A percentile compares a stretch with the other conserved stretches of the same genome.
phyloP scores from a whole-genome alignment of 1,284 basidiomycete species.

The Boletus smithii region DNA sequence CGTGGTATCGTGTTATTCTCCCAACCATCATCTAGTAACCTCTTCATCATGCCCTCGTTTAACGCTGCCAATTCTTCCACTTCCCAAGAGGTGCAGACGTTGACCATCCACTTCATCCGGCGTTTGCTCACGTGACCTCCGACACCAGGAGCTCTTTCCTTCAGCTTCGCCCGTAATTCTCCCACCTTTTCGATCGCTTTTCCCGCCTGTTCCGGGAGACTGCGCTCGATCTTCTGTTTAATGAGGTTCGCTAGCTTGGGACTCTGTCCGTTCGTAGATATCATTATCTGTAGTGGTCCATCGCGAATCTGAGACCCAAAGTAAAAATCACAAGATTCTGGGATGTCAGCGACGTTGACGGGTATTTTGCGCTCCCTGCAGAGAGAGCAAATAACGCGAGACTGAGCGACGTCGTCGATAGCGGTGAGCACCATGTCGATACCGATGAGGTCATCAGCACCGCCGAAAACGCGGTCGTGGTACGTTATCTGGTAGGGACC shows the following conservation, averaged over 20 bases:
- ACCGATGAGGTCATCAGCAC: constrained; percentile 54
- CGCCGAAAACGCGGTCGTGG: constrained; percentile 64
- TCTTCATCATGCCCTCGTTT: constrained; percentile 59
- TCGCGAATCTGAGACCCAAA: constrained; percentile 92
- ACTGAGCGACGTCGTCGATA: constrained; percentile 80
- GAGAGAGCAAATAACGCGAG: constrained; percentile 68
- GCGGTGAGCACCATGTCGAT: constrained; percentile 94
- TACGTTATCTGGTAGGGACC: constrained; percentile 63
- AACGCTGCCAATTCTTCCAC: constrained; percentile 72
- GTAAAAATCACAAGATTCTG: constrained; percentile 95
- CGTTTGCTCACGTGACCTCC: constrained; percentile 70
- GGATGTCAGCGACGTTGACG: constrained; percentile 96
- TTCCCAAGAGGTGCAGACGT: constrained; percentile 82
- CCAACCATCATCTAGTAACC: constrained; percentile 68
- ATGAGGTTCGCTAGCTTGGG: constrained; percentile 90
- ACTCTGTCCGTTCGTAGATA: constrained; percentile 93
- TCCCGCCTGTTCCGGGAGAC: constrained; percentile 72
- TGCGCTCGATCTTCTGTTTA: constrained; percentile 64
- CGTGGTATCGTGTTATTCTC: constrained; percentile 54
- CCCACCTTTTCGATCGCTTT: constrained; percentile 83
- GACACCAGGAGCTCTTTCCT: constrained; percentile 71
- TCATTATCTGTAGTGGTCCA: constrained; percentile 92
- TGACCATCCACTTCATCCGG: constrained; percentile 96
- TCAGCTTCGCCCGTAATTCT: constrained; percentile 61
- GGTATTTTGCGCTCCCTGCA: constrained; percentile 74